These are phyloP conservation scores for Pelargonium myrrhifolium DNA, from an alignment of 441 rosid genomes.

Conservation along the genomic window DNA sequence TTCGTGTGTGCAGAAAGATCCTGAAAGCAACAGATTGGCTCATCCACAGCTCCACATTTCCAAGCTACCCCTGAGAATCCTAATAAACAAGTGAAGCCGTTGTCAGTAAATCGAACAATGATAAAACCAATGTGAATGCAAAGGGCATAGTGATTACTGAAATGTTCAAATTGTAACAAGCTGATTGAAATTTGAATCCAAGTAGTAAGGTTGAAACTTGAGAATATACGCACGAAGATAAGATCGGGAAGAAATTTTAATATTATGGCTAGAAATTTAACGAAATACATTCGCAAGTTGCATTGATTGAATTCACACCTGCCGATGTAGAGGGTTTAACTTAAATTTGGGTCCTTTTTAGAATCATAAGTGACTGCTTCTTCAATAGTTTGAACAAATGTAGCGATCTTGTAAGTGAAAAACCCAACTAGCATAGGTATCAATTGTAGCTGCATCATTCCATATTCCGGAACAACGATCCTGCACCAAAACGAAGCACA, in stretches of 20 bases:
- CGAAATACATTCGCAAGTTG: slow-evolving; percentile 9
- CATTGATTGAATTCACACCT: neutral
- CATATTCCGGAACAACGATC: slow-evolving; percentile 76
- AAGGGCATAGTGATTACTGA: too few relatives aligned
- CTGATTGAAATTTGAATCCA: too few relatives aligned
- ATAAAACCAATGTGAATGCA: too few relatives aligned
- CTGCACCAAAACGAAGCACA: slow-evolving; percentile 31
- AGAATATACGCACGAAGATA: too few relatives aligned
- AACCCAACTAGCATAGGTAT: slow-evolving; percentile 90
- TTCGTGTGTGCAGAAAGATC: too few relatives aligned
- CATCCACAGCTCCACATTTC: too few relatives aligned
- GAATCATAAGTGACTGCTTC: slow-evolving; percentile 40
- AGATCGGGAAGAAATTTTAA: too few relatives aligned
- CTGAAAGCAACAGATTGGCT: too few relatives aligned
- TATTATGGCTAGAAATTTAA: too few relatives aligned
- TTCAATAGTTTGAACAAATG: slow-evolving; percentile 72
- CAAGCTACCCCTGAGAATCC: neutral
- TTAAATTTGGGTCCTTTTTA: slow-evolving; percentile 26
- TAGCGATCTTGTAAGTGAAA: slow-evolving; percentile 83
- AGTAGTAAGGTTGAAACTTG: too few relatives aligned
- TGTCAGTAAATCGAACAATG: too few relatives aligned
- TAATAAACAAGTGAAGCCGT: neutral
- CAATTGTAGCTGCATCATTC: slow-evolving; percentile 61
- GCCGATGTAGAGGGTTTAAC: neutral
- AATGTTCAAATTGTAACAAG: too few relatives aligned